Conservation (phyloP, 192 early-diverging fungal species). For the Backusella luteola region DNA sequence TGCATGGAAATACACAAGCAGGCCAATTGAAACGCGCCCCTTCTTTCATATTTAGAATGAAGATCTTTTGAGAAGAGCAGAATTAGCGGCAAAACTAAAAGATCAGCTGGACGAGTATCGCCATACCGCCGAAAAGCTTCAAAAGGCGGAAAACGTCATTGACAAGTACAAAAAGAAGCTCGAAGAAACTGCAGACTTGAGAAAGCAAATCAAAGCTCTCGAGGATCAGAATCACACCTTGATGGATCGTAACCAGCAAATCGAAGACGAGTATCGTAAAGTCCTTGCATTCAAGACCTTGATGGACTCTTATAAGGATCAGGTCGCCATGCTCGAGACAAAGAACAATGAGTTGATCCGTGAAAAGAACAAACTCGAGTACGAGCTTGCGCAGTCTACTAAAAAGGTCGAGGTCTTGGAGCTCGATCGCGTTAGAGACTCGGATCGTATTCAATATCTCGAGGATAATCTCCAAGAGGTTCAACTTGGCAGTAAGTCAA, state of each 20-base stretch:
- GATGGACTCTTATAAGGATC: slow-evolving; percentile 89
- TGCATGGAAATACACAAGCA: not conserved
- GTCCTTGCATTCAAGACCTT: slow-evolving; percentile 71
- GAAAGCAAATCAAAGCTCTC: slow-evolving; percentile 72
- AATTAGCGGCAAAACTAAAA: slow-evolving; percentile 69
- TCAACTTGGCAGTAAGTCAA: slow-evolving; percentile 61
- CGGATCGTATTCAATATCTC: slow-evolving; percentile 73
- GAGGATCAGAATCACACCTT: slow-evolving; percentile 77
- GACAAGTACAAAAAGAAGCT: slow-evolving; percentile 97
- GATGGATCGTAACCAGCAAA: slow-evolving; percentile 65
- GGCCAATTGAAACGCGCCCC: not conserved
- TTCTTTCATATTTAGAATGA: slow-evolving; percentile 31
- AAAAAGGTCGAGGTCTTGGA: slow-evolving; percentile 64
- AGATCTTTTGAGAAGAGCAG: slow-evolving; percentile 60
- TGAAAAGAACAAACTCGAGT: slow-evolving; percentile 71
- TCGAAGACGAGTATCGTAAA: slow-evolving; percentile 90
- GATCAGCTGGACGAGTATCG: slow-evolving; percentile 93
- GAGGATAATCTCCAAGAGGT: slow-evolving; percentile 82
- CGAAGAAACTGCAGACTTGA: slow-evolving; percentile 82
- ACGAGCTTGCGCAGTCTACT: slow-evolving; percentile 61
- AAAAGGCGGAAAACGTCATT: slow-evolving; percentile 91
- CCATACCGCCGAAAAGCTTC: slow-evolving; percentile 86
- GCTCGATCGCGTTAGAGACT: slow-evolving; percentile 60
- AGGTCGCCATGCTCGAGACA: slow-evolving; percentile 71
- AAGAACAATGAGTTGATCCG: slow-evolving; percentile 64